Conservation (phyloP, 768 basidiomycete genomes). For the Naganishia vaughanmartiniae region DNA sequence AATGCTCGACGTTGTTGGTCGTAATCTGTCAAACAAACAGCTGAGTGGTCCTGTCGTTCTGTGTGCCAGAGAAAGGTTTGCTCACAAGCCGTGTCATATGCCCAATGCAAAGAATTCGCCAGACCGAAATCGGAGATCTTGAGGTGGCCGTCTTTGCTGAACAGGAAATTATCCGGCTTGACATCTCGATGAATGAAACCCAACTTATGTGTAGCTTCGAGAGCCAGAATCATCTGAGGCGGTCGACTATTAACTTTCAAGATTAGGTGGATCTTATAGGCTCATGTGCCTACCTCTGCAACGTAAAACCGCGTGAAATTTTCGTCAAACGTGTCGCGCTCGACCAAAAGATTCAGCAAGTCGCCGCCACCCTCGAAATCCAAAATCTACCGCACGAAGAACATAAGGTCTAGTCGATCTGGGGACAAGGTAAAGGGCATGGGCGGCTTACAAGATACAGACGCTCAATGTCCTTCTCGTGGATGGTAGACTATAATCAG, state of each 20-base stretch:
- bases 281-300: slow-evolving; percentile 66
- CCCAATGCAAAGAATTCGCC: slow-evolving; percentile 87
- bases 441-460: slow-evolving; percentile 75
- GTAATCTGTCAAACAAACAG: slow-evolving; percentile 58
- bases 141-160: slow-evolving; percentile 89
- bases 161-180: slow-evolving; percentile 89
- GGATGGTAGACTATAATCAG: slow-evolving; percentile 55
- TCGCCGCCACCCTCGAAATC: slow-evolving; percentile 97
- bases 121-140: slow-evolving; percentile 93
- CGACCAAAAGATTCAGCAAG: slow-evolving; percentile 90
- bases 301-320: slow-evolving; percentile 72
- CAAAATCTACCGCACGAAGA: slow-evolving; percentile 60
- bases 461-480: slow-evolving; percentile 78
- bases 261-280: neutral
- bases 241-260: neutral
- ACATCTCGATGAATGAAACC: slow-evolving; percentile 98
- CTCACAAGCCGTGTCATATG: slow-evolving; percentile 74
- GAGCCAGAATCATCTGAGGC: slow-evolving; percentile 81
- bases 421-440: slow-evolving; percentile 20
- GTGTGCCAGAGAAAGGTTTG: neutral
- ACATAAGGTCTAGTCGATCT: neutral
- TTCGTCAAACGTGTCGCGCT: slow-evolving; percentile 58
- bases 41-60: neutral
- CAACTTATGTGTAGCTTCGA: slow-evolving; percentile 86
- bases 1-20: slow-evolving; percentile 87